Conservation (phyloP, 2,329 filamentous ascomycete species). For the Cercospora zeina region DNA sequence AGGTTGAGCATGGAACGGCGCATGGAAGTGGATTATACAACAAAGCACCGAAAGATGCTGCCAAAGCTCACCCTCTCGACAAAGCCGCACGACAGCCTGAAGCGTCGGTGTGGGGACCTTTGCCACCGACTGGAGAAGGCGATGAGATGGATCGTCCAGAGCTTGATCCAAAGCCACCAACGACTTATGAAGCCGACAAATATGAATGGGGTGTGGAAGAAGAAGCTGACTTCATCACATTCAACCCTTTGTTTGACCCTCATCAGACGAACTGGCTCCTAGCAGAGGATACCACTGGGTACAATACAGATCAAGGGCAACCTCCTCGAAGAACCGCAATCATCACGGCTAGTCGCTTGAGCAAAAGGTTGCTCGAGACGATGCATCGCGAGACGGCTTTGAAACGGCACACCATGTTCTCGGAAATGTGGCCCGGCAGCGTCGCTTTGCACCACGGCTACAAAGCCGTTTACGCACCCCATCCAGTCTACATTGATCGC, state of each 20-base stretch:
- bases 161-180: conserved; percentile 56
- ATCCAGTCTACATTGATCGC: conserved; percentile 59
- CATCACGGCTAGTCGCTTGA: conserved; percentile 69
- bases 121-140: conserved; percentile 45
- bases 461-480: conserved; percentile 69
- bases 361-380: conserved; percentile 63
- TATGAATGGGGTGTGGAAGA: conserved; percentile 68
- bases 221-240: conserved; percentile 72
- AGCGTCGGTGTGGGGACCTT: conserved; percentile 53
- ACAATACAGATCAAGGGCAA: conserved; percentile 53
- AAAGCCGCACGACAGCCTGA: conserved; percentile 45
- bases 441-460: conserved; percentile 73
- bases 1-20: conserved; percentile 57
- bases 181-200: conserved; percentile 56
- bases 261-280: conserved; percentile 72
- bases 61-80: conserved; percentile 45
- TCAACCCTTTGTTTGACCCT: conserved; percentile 75
- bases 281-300: conserved; percentile 68
- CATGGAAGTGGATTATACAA: conserved; percentile 48
- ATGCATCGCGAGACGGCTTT: conserved; percentile 76
- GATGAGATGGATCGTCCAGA: conserved; percentile 53
- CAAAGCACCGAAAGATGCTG: conserved; percentile 38
- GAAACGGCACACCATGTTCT: conserved; percentile 70
- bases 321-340: conserved; percentile 70
- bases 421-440: conserved; percentile 74